Percentiles rank a stretch among this genome's conserved stretches.
phyloP scores from a whole-genome alignment of 108 stramenopile species.

The Cylindrotheca fusiformis region DNA sequence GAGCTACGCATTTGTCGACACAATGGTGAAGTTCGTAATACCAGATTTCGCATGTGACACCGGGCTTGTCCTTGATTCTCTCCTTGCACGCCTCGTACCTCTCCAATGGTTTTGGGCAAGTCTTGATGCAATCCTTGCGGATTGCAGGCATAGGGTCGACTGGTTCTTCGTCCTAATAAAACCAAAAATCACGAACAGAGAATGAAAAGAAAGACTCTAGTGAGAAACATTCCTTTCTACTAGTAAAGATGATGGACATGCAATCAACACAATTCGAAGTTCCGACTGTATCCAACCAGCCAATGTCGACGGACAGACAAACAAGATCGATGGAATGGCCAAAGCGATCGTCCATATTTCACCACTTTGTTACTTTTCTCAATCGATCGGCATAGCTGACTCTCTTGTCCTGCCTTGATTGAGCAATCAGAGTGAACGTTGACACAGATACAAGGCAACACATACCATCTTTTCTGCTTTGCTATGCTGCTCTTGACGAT shows the following conservation, averaged over 20 bases:
- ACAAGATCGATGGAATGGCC: background rate
- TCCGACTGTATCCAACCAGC: background rate
- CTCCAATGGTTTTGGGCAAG: slow-evolving; percentile 62
- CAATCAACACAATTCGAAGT: too few relatives aligned
- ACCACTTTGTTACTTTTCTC: background rate
- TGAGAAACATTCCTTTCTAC: too few relatives aligned
- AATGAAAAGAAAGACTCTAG: background rate
- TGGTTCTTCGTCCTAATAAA: slow-evolving; percentile 59
- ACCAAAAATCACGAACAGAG: background rate
- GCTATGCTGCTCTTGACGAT: too few relatives aligned
- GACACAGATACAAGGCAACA: too few relatives aligned
- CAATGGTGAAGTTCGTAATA: slow-evolving; percentile 89
- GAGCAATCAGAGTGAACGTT: too few relatives aligned
- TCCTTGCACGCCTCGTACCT: slow-evolving; percentile 83
- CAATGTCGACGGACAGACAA: background rate
- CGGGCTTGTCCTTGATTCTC: slow-evolving; percentile 77
- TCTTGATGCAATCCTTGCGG: slow-evolving; percentile 60
- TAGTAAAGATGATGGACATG: too few relatives aligned
- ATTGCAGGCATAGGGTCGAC: slow-evolving; percentile 81
- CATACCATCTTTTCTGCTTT: too few relatives aligned
- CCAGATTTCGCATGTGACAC: slow-evolving; percentile 91
- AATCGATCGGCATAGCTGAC: too few relatives aligned
- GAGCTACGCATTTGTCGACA: slow-evolving; percentile 89
- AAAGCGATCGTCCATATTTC: too few relatives aligned
- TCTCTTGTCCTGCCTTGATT: too few relatives aligned